phyloP scores from a whole-genome alignment of 2,329 filamentous ascomycete genomes.

The Chalaropsis ovoidea region DNA sequence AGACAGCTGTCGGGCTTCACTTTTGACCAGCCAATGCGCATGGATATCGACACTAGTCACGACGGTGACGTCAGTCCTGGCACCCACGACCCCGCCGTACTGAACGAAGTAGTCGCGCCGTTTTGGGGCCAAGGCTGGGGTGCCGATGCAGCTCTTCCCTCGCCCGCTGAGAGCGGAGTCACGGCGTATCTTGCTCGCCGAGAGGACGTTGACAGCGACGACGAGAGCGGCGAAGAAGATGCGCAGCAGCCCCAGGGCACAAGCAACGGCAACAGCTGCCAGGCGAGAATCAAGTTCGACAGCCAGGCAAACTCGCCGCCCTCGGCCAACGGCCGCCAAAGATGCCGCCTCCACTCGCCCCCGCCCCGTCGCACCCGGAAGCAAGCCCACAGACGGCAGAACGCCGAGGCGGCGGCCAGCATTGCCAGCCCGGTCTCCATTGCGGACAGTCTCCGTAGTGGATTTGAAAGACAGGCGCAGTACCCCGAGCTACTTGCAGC shows the following conservation, averaged over 20 bases:
- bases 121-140: neutral
- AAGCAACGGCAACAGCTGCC: neutral
- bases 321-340: neutral
- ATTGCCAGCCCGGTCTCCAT: neutral
- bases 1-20: neutral
- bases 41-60: neutral
- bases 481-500: neutral
- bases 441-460: neutral
- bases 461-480: neutral
- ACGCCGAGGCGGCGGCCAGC: neutral
- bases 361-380: neutral
- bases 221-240: neutral
- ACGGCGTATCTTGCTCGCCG: neutral
- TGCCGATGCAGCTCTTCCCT: neutral
- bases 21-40: slow-evolving; percentile 1
- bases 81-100: neutral
- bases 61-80: neutral
- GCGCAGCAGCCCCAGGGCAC: neutral
- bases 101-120: neutral
- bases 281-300: neutral
- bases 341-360: neutral
- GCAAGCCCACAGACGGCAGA: neutral
- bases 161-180: neutral
- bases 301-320: neutral
- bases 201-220: neutral